Percentiles rank a stretch among this genome's conserved stretches.
Evolutionary conservation across 2,329 filamentous ascomycete genomes (phyloP).

Genomic region (Fusarium temperatum): DNA sequence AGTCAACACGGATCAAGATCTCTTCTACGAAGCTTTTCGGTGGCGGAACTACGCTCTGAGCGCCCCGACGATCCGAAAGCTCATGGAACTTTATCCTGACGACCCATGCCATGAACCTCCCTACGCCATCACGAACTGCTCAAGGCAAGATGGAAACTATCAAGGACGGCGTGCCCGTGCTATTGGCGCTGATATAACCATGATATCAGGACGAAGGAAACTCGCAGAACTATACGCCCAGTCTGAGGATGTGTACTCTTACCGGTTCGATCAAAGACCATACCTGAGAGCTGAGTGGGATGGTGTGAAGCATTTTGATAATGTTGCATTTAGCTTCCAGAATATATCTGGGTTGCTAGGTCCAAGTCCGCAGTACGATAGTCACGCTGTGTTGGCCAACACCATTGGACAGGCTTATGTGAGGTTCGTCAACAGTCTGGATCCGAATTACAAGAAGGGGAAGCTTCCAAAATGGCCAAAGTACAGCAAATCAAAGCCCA

Average conservation of each 20-base stretch:
- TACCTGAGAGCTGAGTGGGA: constrained; percentile 53
- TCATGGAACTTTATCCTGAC: constrained; percentile 59
- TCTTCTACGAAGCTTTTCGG: constrained; percentile 46
- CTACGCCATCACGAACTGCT: constrained; percentile 36
- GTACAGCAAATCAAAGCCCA: constrained; percentile 50
- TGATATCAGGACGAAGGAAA: constrained; percentile 57
- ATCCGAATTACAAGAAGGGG: constrained; percentile 51
- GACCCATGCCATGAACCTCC: constrained; percentile 58
- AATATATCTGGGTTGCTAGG: constrained; percentile 59
- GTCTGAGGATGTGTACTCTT: constrained; percentile 53
- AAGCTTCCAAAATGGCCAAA: constrained; percentile 52
- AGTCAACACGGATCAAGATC: constrained; percentile 53
- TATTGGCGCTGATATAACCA: constrained; percentile 59
- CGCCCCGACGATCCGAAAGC: constrained; percentile 52
- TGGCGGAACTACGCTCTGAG: constrained; percentile 59
- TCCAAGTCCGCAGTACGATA: constrained; percentile 53
- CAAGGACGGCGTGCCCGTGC: constrained; percentile 57
- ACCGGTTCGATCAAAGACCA: constrained; percentile 59
- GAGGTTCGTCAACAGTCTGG: constrained; percentile 52
- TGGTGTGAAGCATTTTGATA: constrained; percentile 58
- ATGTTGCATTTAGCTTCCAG: constrained; percentile 61
- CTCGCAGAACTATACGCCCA: constrained; percentile 54
- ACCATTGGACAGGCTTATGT: constrained; percentile 54
- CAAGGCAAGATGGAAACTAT: constrained; percentile 31
- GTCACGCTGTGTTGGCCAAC: constrained; percentile 46